A percentile compares a stretch with the other conserved stretches of the same genome.
Evolutionary conservation across 352 stramenopile species (phyloP).

Genomic region (Phytophthora uliginosa): DNA sequence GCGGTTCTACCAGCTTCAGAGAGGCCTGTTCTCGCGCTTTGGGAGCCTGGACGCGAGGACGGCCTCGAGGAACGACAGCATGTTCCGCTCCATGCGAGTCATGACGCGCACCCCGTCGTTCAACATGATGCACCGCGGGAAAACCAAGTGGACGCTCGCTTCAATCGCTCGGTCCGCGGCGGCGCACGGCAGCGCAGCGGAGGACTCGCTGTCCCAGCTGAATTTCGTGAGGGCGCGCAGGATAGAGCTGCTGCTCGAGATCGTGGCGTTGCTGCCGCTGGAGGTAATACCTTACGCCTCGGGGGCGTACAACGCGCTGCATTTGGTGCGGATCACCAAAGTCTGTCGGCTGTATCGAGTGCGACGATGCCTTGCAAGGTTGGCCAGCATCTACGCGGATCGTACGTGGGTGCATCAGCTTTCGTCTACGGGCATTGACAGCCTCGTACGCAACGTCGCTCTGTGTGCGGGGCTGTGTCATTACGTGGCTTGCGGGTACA

Average conservation of each 20-base stretch:
- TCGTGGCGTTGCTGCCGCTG: slow-evolving; percentile 58
- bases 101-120: slow-evolving; percentile 22
- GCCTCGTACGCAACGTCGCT: slow-evolving; percentile 51
- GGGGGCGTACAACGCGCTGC: slow-evolving; percentile 58
- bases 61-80: neutral
- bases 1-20: slow-evolving; percentile 20
- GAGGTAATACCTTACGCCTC: slow-evolving; percentile 57
- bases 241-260: slow-evolving; percentile 60
- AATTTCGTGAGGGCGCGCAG: slow-evolving; percentile 21
- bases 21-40: slow-evolving; percentile 11
- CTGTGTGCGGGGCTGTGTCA: slow-evolving; percentile 53
- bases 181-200: neutral
- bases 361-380: slow-evolving; percentile 39
- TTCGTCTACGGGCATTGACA: slow-evolving; percentile 69
- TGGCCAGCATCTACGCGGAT: slow-evolving; percentile 66
- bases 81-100: neutral
- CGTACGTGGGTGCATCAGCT: slow-evolving; percentile 54
- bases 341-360: slow-evolving; percentile 67
- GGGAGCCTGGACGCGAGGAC: slow-evolving; percentile 15
- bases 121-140: neutral
- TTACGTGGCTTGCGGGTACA: slow-evolving; percentile 76
- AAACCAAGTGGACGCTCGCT: slow-evolving; percentile 33
- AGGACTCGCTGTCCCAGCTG: slow-evolving; percentile 3
- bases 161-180: slow-evolving; percentile 5
- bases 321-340: slow-evolving; percentile 72